Base-by-base conservation (phyloP, 768 basidiomycete species). In the Kwoniella europaea region DNA sequence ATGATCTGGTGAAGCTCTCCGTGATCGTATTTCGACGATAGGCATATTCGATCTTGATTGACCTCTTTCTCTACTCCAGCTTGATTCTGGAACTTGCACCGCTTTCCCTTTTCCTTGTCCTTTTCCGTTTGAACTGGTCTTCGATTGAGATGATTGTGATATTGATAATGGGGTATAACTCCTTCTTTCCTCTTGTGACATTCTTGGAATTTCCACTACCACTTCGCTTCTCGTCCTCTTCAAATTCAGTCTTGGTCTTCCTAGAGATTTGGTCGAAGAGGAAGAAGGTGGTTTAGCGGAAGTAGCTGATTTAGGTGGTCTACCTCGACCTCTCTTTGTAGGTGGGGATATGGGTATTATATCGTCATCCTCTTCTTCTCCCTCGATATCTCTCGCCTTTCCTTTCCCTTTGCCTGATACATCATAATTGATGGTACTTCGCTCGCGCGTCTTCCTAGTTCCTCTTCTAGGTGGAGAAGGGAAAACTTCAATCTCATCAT, bases 401-500 rank as follows among this genome's bases (percentile, higher is more conserved):
- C 24, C 22, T 64, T 69, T 63, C 29, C 56, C 61, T 41, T 69
- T 57, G 3, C 68, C 53, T n/a, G 54, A 63, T n/a, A n/a, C 54
- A 15, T 63, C 20, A 15, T 10, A 15, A 53, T 4, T 10, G 29
- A 16, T 24, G 27, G 10, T 18, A 29, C 16, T 12, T 10, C 20
- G 10, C 20, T 20, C 35, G 50, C 63, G 50, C 43, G 15, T 53
- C 15, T n/a, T 56, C 1, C 41, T 5, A 10, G 16, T 42, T 44
- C 62, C 10, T 16, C 59, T 4, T 62, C 43, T 59, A 22, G 27
- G 43, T 5, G 69, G 69, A 9, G 63, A 67, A 24, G 65, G 69
- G 20, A 60, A 63, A 5, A 61, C 20, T 6, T 35, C 56, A 52
- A 67, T 65, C 46, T 71, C 64, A 46, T 71, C 69, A 53, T 66